phyloP scores from a whole-genome alignment of 2,329 filamentous ascomycete genomes.

The Purpureocillium takamizusanense region DNA sequence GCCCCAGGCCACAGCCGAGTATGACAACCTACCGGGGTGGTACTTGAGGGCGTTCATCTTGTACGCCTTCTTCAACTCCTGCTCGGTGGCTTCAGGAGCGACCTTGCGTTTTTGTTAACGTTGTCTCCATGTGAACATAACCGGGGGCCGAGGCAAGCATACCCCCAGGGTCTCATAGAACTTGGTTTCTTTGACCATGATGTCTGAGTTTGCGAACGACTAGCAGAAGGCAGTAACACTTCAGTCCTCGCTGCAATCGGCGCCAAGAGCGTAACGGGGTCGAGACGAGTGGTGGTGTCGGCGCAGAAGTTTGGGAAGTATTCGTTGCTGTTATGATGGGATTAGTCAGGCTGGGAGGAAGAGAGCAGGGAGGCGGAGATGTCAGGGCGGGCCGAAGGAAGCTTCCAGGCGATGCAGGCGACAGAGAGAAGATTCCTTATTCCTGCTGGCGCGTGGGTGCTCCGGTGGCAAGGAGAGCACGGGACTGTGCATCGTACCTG shows the following conservation, averaged over 20 bases:
- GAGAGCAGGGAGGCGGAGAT: background rate
- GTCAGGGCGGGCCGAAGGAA: conserved; percentile 1
- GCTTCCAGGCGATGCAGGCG: conserved; percentile 2
- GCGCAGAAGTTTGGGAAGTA: no score
- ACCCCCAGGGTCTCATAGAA: conserved; percentile 73
- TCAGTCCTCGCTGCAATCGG: conserved; percentile 5
- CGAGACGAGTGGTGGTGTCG: no score
- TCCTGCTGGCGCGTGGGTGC: no score
- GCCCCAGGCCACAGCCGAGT: no score
- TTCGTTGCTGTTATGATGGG: background rate
- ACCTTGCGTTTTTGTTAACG: conserved; percentile 44
- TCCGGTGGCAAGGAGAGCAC: no score
- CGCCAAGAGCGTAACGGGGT: conserved; percentile 1
- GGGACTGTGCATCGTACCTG: conserved; percentile 2
- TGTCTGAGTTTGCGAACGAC: conserved; percentile 20
- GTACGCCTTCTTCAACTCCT: conserved; percentile 87
- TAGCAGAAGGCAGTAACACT: conserved; percentile 3
- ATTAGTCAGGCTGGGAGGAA: conserved; percentile 1
- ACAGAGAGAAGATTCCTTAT: background rate
- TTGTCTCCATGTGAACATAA: no score
- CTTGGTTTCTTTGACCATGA: conserved; percentile 72
- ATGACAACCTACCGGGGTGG: conserved; percentile 67
- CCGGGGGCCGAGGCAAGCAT: conserved; percentile 24
- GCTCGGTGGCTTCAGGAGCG: conserved; percentile 67
- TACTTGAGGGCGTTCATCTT: conserved; percentile 75